A percentile compares a stretch with the other conserved stretches of the same genome.
Evolutionary conservation across 2,329 filamentous ascomycete species (phyloP).

Genomic region (Aspergillus costaricaensis): DNA sequence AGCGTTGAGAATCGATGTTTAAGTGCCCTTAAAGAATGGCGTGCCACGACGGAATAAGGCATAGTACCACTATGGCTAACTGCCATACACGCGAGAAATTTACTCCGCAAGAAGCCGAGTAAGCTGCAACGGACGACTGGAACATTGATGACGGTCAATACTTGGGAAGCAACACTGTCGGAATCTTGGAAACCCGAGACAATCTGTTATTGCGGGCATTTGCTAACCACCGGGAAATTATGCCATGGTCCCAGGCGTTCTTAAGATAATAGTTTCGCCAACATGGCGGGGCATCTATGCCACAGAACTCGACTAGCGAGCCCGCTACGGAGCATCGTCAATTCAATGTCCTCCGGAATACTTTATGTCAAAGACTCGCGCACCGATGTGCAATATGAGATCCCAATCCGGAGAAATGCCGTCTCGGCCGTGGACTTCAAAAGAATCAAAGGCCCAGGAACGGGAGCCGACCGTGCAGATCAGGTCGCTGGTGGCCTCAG

Average conservation of each 20-base stretch:
- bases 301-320: no score
- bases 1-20: no score
- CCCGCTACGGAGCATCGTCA: background rate
- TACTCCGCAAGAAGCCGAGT: background rate
- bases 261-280: no score
- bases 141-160: no score
- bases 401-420: conserved; percentile 33
- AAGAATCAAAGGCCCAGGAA: conserved; percentile 25
- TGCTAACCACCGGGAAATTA: background rate
- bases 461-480: conserved; percentile 23
- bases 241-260: no score
- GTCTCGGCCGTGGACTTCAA: conserved; percentile 32
- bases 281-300: no score
- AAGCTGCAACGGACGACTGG: background rate
- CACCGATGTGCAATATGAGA: conserved; percentile 29
- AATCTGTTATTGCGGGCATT: no score
- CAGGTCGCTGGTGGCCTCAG: conserved; percentile 31
- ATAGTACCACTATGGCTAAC: background rate
- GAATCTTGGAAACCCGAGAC: no score
- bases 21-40: no score
- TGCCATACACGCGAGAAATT: background rate
- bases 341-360: conserved; percentile 21
- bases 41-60: background rate
- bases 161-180: no score
- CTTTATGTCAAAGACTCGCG: conserved; percentile 32